phyloP scores from a whole-genome alignment of 2,329 filamentous ascomycete genomes.

The Talaromyces sp. region DNA sequence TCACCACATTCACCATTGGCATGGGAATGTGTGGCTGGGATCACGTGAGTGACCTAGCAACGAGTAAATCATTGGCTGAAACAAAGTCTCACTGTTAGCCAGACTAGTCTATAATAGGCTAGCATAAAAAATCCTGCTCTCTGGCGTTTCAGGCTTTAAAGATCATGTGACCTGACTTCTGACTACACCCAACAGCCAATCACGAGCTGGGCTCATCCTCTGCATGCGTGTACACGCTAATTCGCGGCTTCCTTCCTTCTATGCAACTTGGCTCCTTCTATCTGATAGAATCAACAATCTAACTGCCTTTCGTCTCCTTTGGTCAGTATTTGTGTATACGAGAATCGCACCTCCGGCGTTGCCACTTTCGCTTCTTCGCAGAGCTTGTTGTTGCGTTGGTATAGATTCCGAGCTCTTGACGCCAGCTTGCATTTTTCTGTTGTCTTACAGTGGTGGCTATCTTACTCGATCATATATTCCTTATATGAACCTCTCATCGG shows the following conservation, averaged over 20 bases:
- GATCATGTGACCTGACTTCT: not conserved
- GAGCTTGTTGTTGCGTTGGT: not conserved
- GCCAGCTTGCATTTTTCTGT: slow-evolving; percentile 9
- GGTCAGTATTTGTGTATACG: not conserved
- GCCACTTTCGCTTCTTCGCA: not conserved
- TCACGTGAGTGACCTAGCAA: slow-evolving; percentile 26
- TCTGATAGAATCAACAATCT: not conserved
- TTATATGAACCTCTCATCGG: slow-evolving; percentile 2
- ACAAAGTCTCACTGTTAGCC: too few relatives aligned
- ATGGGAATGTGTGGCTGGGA: slow-evolving; percentile 27
- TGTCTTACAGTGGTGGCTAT: not conserved
- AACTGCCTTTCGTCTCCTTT: not conserved
- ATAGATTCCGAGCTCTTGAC: not conserved
- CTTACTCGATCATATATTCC: not conserved
- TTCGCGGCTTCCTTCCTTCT: not conserved
- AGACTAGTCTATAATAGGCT: not conserved
- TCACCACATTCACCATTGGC: slow-evolving; percentile 1
- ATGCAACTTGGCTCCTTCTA: not conserved
- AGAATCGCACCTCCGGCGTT: not conserved
- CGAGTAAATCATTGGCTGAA: not conserved
- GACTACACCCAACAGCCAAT: not conserved
- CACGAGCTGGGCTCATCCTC: not conserved
- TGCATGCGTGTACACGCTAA: slow-evolving; percentile 5
- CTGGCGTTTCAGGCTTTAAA: not conserved
- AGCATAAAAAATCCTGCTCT: not conserved